phyloP scores from a whole-genome alignment of 176 grass and related monocot species.

The Aegilops tauschii region DNA sequence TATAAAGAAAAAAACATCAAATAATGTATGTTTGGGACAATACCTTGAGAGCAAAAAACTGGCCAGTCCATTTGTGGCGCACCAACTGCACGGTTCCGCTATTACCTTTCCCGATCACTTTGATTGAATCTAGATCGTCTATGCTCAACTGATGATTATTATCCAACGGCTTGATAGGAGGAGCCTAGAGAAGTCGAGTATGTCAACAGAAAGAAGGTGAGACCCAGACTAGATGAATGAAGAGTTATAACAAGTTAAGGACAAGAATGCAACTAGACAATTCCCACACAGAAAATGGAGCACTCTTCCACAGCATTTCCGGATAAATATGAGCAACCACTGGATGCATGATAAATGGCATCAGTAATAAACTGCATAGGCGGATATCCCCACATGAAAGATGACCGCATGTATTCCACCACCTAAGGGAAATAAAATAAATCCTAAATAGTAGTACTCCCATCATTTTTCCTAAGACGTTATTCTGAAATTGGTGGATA shows the following conservation, averaged over 20 bases:
- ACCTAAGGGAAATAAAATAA: no score
- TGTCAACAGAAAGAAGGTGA: neutral
- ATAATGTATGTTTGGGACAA: neutral
- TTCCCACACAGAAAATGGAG: no score
- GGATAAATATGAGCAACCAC: no score
- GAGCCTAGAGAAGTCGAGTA: conserved; percentile 41
- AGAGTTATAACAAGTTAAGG: neutral
- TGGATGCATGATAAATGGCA: no score
- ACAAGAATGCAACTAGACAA: no score
- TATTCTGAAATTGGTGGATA: no score
- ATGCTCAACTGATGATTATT: conserved; percentile 72
- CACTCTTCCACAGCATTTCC: no score
- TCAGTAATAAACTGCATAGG: neutral
- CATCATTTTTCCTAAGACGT: no score
- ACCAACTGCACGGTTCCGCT: conserved; percentile 90
- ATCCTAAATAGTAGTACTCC: no score
- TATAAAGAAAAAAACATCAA: neutral
- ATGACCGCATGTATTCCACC: neutral
- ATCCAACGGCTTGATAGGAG: conserved; percentile 59
- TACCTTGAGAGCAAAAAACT: conserved; percentile 99
- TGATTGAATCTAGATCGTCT: conserved; percentile 77
- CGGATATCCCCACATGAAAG: neutral
- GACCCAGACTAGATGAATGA: neutral
- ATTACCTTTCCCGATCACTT: conserved; percentile 91
- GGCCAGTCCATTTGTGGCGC: conserved; percentile 91